These are phyloP conservation scores for Aotearoamyces nothofagi DNA, from an alignment of 2,329 filamentous ascomycete species.

Conservation along the genomic window DNA sequence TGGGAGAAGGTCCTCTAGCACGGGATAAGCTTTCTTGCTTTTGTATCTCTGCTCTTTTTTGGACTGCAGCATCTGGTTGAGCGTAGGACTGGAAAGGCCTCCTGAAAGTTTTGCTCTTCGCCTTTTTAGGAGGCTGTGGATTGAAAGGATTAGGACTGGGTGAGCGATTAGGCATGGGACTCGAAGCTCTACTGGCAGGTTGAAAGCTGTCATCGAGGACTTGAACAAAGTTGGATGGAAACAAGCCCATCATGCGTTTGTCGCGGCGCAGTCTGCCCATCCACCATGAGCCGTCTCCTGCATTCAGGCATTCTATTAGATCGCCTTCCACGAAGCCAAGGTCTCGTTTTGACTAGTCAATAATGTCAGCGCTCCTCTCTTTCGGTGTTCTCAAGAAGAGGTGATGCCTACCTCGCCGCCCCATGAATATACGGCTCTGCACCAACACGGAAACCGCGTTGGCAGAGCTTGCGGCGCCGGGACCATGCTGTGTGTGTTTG, in stretches of 20 bases:
- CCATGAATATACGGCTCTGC: slow-evolving; percentile 83
- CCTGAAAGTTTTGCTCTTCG: slow-evolving; percentile 43
- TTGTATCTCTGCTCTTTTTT: slow-evolving; percentile 26
- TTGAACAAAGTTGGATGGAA: slow-evolving; percentile 95
- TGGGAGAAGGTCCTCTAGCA: slow-evolving; percentile 14
- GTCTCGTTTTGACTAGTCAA: slow-evolving; percentile 64
- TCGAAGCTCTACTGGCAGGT: slow-evolving; percentile 49
- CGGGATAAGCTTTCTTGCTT: slow-evolving; percentile 14
- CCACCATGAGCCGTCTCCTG: slow-evolving; percentile 97
- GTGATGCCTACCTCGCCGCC: slow-evolving; percentile 52
- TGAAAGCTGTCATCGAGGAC: slow-evolving; percentile 75
- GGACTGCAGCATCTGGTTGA: slow-evolving; percentile 47
- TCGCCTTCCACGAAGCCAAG: slow-evolving; percentile 96
- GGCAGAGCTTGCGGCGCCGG: slow-evolving; percentile 47
- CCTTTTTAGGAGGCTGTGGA: slow-evolving; percentile 15
- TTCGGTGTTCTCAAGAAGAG: slow-evolving; percentile 2
- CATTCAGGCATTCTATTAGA: slow-evolving; percentile 94
- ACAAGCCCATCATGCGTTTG: slow-evolving; percentile 77
- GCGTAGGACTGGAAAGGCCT: slow-evolving; percentile 54
- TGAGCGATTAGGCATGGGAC: slow-evolving; percentile 25
- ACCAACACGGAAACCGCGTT: slow-evolving; percentile 78
- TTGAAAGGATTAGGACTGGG: slow-evolving; percentile 19
- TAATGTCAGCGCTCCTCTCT: slow-evolving; percentile 7
- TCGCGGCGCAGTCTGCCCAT: slow-evolving; percentile 84
- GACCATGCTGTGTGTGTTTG: no score